Base-by-base conservation (phyloP, 2,329 filamentous ascomycete genomes). In the Xylariaceae sp. region DNA sequence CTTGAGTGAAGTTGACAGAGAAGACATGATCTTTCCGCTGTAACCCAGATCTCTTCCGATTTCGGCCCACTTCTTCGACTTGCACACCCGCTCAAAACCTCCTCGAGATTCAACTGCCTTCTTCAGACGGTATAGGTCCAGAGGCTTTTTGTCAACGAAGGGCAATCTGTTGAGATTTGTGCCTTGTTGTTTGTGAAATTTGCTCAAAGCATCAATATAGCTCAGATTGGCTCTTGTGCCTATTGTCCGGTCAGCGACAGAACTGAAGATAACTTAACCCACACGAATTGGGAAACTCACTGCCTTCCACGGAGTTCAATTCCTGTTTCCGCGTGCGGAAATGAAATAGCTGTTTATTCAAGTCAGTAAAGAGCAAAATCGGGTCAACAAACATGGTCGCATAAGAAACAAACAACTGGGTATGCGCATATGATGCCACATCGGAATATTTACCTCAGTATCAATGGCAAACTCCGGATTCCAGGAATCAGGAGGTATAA, bases 1-100 rank as follows among this genome's bases (percentile, higher is more conserved):
- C 74, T 97, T 99, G 48, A 99, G 82, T 4, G 94, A 97, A 0
- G 94, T 99, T 4, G 94, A 99, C 51, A 99, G 78, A 7, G 94
- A 97, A 2, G 93, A 97, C 94, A 99, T 99, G 64, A 99, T 99
- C 78, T 99, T 99, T 72, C 94, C 94, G 71, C 93, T 97, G 75
- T 99, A 99, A 57, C 94, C 94, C 52, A 99, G 78, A 72, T 97
- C 94, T 70, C 94, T 87, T 39, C 94, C 94, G 68, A 99, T 97
- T 74, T 99, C 94, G 13, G 94, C 94, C 94, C 94, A 99, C 77
- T 97, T 97, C 77, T 99, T 99, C 58, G 88, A 82, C 75, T 96
- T 97, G 81, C 94, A 99, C 50, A 99, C 94, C 71, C 90, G 90
- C 57, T 97, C 92, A 68, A 99, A 99, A 2, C 94, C 94, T 51